Percentiles rank a stretch among this genome's conserved stretches.
Evolutionary conservation across 345 rosid species (phyloP).

Genomic region (Isatis tinctoria): DNA sequence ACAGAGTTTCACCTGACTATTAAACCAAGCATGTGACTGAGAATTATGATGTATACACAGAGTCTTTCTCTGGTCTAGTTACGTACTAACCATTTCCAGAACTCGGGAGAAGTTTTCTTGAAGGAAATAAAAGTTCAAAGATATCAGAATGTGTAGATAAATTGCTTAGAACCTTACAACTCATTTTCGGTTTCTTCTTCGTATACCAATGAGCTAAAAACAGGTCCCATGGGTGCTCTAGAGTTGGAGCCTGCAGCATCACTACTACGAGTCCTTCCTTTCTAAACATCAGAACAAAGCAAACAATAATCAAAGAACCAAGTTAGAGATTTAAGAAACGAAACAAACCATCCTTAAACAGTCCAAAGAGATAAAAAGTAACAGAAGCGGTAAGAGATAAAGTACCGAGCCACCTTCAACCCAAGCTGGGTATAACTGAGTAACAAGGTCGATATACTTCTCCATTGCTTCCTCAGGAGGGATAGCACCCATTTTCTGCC

Average conservation of each 20-base stretch:
- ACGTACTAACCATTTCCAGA: background rate
- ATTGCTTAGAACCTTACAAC: constrained; percentile 55
- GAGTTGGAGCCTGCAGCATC: constrained; percentile 39
- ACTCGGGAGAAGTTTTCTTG: background rate
- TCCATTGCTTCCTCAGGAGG: constrained; percentile 96
- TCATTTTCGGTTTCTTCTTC: constrained; percentile 83
- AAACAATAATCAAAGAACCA: background rate
- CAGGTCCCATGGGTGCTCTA: constrained; percentile 79
- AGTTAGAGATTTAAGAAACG: background rate
- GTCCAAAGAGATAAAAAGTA: background rate
- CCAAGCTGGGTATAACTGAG: constrained; percentile 87
- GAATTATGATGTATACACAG: background rate
- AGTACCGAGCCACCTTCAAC: constrained; percentile 48
- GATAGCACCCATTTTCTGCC: constrained; percentile 93
- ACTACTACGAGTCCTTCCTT: constrained; percentile 43
- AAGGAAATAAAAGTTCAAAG: background rate
- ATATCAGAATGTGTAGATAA: background rate
- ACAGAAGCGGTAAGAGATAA: background rate
- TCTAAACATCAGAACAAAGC: constrained; percentile 26
- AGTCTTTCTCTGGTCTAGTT: background rate
- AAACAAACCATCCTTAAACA: background rate
- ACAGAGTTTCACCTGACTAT: background rate
- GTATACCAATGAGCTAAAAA: constrained; percentile 75
- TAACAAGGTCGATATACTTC: constrained; percentile 79
- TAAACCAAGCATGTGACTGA: background rate